Percentiles rank a stretch among this genome's conserved stretches.
Evolutionary conservation across 768 basidiomycete species (phyloP).

Genomic region (Amanita rimosa): DNA sequence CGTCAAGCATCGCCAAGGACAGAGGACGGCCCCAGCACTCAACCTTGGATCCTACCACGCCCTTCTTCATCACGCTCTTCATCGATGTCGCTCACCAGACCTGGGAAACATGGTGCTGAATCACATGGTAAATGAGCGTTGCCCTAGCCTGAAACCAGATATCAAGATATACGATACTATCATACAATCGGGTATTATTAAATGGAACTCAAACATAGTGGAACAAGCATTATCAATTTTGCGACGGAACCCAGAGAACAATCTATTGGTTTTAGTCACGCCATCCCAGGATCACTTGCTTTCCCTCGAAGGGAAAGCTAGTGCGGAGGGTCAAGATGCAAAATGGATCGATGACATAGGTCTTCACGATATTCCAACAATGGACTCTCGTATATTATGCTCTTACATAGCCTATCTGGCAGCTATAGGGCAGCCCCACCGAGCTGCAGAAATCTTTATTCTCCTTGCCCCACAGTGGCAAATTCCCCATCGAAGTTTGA

Average conservation of each 20-base stretch:
- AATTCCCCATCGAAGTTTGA: neutral
- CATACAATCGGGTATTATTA: constrained; percentile 39
- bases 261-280: neutral
- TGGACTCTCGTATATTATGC: neutral
- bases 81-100: constrained; percentile 38
- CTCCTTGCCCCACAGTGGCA: constrained; percentile 10
- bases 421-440: constrained; percentile 2
- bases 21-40: constrained; percentile 19
- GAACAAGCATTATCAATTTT: constrained; percentile 25
- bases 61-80: constrained; percentile 56
- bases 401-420: constrained; percentile 2
- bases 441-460: constrained; percentile 22
- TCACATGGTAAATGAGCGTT: constrained; percentile 39
- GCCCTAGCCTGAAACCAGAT: constrained; percentile 31
- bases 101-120: constrained; percentile 38
- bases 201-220: constrained; percentile 33
- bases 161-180: constrained; percentile 47
- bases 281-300: neutral
- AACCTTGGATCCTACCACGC: constrained; percentile 37
- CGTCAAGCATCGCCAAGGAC: constrained; percentile 1
- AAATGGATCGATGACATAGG: neutral
- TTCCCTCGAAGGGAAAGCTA: neutral
- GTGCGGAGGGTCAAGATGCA: neutral
- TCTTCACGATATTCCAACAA: constrained; percentile 1
- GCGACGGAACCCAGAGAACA: constrained; percentile 2